Evolutionary conservation across 106 monocot genomes (phyloP).

Genomic region (Agapanthus africanus): DNA sequence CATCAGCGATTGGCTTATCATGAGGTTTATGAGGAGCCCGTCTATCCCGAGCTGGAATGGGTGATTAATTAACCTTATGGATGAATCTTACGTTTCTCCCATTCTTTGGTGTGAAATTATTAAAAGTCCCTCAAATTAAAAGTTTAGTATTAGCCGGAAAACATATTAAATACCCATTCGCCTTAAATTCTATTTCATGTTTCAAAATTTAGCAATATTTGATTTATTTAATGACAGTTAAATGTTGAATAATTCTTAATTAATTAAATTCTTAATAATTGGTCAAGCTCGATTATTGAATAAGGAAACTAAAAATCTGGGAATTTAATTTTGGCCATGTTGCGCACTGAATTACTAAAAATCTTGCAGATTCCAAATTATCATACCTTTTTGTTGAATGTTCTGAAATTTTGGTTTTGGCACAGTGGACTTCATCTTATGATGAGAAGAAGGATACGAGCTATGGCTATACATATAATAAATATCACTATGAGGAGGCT

Average conservation of each 20-base stretch:
- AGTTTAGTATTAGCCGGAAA: not conserved
- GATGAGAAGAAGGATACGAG: slow-evolving; percentile 23
- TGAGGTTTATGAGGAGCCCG: slow-evolving; percentile 15
- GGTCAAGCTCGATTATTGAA: no score
- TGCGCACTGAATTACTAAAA: no score
- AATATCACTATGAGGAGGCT: slow-evolving; percentile 20
- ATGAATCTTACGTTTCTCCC: not conserved
- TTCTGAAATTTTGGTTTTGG: not conserved
- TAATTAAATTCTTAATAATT: no score
- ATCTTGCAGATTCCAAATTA: not conserved
- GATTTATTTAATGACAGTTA: no score
- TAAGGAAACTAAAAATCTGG: no score
- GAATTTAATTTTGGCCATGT: no score
- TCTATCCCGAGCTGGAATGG: slow-evolving; percentile 4
- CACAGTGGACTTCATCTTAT: slow-evolving; percentile 5
- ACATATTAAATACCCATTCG: no score
- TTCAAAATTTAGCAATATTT: no score
- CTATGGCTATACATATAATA: slow-evolving; percentile 22
- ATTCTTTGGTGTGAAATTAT: not conserved
- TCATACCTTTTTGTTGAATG: not conserved
- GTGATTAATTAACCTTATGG: not conserved
- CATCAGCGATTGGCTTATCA: slow-evolving; percentile 10
- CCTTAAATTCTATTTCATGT: no score
- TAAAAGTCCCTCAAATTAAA: not conserved
- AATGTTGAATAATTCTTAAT: no score